phyloP scores from a whole-genome alignment of 768 basidiomycete genomes.

The Rhodotorula kratochvilovae region DNA sequence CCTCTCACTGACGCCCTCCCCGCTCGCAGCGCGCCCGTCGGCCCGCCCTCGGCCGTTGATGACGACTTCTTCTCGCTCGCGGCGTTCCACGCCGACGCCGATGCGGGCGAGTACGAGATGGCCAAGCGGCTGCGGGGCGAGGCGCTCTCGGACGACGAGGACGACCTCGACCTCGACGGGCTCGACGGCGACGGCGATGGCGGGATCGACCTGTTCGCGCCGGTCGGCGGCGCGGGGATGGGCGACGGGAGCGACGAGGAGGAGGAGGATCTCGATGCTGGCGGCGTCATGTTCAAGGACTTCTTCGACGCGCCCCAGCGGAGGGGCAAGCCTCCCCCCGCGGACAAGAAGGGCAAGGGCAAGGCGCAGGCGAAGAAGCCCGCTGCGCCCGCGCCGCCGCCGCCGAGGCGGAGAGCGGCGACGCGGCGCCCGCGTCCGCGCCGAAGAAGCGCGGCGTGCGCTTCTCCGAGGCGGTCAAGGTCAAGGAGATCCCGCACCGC shows the following conservation, averaged over 20 bases:
- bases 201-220: constrained; percentile 62
- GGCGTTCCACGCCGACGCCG: constrained; percentile 79
- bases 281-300: constrained; percentile 59
- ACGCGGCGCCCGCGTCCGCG: background rate
- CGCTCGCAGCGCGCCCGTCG: background rate
- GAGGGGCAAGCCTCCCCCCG: constrained; percentile 3
- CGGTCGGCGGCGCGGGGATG: constrained; percentile 49
- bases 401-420: background rate
- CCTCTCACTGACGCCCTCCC: background rate
- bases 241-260: constrained; percentile 47
- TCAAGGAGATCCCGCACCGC: constrained; percentile 65
- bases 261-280: constrained; percentile 46
- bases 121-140: constrained; percentile 59
- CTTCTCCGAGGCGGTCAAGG: constrained; percentile 73
- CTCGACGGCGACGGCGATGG: constrained; percentile 54
- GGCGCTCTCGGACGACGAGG: constrained; percentile 50
- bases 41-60: constrained; percentile 53
- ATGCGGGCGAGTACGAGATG: constrained; percentile 59
- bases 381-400: background rate
- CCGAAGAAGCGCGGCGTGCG: constrained; percentile 55
- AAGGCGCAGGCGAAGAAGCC: constrained; percentile 3
- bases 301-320: constrained; percentile 62
- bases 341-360: background rate
- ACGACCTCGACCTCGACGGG: constrained; percentile 50
- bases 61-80: constrained; percentile 86